phyloP scores from a whole-genome alignment of 2,329 filamentous ascomycete genomes.

The Colletotrichum chrysophilum region DNA sequence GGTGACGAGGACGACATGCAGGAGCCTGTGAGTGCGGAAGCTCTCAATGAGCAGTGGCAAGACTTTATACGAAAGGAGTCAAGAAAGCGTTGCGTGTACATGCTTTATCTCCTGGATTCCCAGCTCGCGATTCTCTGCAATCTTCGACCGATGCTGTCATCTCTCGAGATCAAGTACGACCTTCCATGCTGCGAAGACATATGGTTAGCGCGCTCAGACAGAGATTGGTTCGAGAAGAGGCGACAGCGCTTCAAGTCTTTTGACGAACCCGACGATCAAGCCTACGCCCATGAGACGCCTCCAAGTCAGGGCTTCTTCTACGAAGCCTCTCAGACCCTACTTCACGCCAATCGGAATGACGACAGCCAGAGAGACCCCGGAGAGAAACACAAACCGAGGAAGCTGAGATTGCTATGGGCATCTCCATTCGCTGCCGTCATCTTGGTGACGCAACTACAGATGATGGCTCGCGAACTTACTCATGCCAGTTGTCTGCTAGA shows the following conservation, averaged over 20 bases:
- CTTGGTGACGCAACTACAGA: conserved; percentile 4
- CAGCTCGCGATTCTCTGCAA: conserved; percentile 8
- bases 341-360: not conserved
- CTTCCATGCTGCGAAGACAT: conserved; percentile 7
- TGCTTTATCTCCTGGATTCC: conserved; percentile 5
- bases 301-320: conserved; percentile 2
- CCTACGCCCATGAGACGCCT: not conserved
- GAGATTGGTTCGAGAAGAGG: not conserved
- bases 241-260: conserved; percentile 7
- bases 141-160: conserved; percentile 1
- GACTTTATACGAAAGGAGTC: not conserved
- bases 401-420: conserved; percentile 2
- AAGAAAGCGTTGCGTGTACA: conserved; percentile 3
- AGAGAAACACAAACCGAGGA: not conserved
- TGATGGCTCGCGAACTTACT: conserved; percentile 4
- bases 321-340: not conserved
- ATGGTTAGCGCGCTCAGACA: conserved; percentile 1
- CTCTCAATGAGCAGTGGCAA: not conserved
- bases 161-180: conserved; percentile 12
- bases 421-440: conserved; percentile 3
- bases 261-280: conserved; percentile 3
- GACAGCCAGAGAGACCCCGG: not conserved
- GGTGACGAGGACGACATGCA: not conserved
- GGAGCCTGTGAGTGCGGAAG: not conserved
- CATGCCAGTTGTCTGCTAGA: conserved; percentile 6